Base-by-base conservation (phyloP, 2,329 filamentous ascomycete genomes). In the Ceratocystis albifundus region DNA sequence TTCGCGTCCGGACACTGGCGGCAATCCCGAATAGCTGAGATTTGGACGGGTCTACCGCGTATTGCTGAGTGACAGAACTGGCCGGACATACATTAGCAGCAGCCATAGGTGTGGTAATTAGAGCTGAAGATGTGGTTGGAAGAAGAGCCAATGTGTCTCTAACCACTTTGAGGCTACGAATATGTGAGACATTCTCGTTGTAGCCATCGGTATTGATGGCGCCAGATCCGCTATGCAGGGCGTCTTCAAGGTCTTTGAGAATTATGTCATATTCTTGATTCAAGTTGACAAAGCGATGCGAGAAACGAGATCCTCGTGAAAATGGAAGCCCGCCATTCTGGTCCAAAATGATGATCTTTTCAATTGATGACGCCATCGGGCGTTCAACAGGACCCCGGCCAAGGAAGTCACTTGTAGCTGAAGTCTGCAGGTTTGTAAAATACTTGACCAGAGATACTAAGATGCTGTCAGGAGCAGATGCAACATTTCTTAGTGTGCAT, bases 321-420 rank as follows among this genome's bases (percentile, higher is more conserved):
- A 89, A 80, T 0, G 94, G 94, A 59, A 92, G 90, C 0, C 91
- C 93, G 2, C 94, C 94, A 0, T 91, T 77, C 0, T 89, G 86
- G 74, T 99, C 94, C 5, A 99, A 80, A 32, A 99, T 79, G 69
- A 99, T 96, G 53, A 99, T 80, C 45, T 93, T 84, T 73, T 97
- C 93, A 4, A 99, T 77, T 0, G 83, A 67, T 32, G 81, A 78
- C 63, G 84, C 82, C 46, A 91, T 75, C 0, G 68, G 63, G 30
- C 65, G 65, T 20, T 57, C 30, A n/a, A 50, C 46, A 22, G 65
- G 62, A 4, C 65, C 36, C 22, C 50, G 36, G 1, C 53, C 53
- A 2, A 66, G 55, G 22, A 61, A 64, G 32, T 68, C 61, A 53
- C 61, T 61, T 4, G 65, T 59, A 3, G 62, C 45, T 15, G 62